Evolutionary conservation across 2,329 filamentous ascomycete species (phyloP), one percentile per base, ranked within the genome.

Genomic region (Neurospora sp.): DNA sequence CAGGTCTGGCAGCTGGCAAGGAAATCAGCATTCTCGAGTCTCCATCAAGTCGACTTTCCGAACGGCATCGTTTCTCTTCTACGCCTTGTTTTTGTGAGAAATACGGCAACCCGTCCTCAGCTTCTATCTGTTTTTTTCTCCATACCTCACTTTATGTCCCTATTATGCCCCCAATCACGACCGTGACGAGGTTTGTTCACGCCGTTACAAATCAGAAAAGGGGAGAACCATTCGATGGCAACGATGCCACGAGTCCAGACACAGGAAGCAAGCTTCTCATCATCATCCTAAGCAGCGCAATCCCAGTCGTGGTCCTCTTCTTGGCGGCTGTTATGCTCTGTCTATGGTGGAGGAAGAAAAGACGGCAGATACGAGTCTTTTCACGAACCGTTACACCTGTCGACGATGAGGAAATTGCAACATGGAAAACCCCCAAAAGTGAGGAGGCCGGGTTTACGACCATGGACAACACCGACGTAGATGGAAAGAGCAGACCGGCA

Each of bases 341-440:
- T 66, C 74, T 81, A 41, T 83, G 80, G 71, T 78, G 81, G 67
- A 77, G 81, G 17, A 80, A 77, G 52, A 79, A 81, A 57, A 81
- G 81, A 57, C 75, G 75, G 66, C 78, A 78, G 40, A 73, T 77
- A 12, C 80, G 80, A 4, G 81, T 88, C 69, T 82, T 86, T 73
- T 81, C 82, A 67, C 81, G 88, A 67, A 86, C 86, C 66, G 86
- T 86, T 65, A 86, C 87, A 0, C 88, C 88, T 12, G 88, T 90
- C 71, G 83, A 86, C 72, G 88, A 90, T 74, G 87, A 89, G 71
- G 88, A 90, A 76, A 90, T 90, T 70, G 86, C 86, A 73, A 88
- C 86, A 4, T 90, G 88, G 88, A 88, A 86, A 75, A 79, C 80
- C 4, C 72, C 74, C 0, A 68, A 73, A 17, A 68, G 67, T 65